Base-by-base conservation (phyloP, 768 basidiomycete genomes). In the Peribolospora kevripleyi region DNA sequence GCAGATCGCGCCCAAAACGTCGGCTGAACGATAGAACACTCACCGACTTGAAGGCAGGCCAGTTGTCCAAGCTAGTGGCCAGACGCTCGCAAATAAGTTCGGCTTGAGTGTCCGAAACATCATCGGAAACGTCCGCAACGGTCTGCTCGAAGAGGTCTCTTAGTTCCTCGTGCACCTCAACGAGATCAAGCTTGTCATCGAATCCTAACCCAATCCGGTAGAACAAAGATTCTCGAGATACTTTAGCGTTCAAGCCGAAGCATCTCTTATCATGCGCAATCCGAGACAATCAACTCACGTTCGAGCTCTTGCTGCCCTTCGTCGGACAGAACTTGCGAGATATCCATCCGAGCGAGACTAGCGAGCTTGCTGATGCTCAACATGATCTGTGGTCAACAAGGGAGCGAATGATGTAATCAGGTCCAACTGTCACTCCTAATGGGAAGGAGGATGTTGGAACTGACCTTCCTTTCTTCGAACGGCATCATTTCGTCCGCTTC, bases 331-430 rank as follows among this genome's bases (percentile, higher is more conserved):
- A 68, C 37, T 3, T 62, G 67, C 42, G 70, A 69, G 1, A 67
- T 67, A 60, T 79, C 80, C 46, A 68, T 61, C 52, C 74, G 70
- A 6, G 82, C 82, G 10, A 93, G 71, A 61, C 84, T 77, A 0
- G 81, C 71, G 8, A 97, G 74, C 66, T 95, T 95, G 25, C 84
- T 84, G 38, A 95, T 76, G 63, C 86, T 88, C 54, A 90, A 75
- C 76, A 85, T 80, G 49, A 95, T 71, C 90, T 97, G 62, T 25
- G 25, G 25, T 25, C 25, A 25, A 25, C 51, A 42, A 48, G 3
- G 6, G 9, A 2, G 38, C 3, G 42, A n/a, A 42, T 1, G 40
- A 42, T 45, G 13, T 25, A 6, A 25, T 37, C 6, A 25, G 13
- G 39, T 42, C 14, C 45, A 40, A 52, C 41, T 54, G 45, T 53